These are phyloP conservation scores for Colletotrichum cereale DNA, from an alignment of 2,329 filamentous ascomycete species.

Conservation along the genomic window DNA sequence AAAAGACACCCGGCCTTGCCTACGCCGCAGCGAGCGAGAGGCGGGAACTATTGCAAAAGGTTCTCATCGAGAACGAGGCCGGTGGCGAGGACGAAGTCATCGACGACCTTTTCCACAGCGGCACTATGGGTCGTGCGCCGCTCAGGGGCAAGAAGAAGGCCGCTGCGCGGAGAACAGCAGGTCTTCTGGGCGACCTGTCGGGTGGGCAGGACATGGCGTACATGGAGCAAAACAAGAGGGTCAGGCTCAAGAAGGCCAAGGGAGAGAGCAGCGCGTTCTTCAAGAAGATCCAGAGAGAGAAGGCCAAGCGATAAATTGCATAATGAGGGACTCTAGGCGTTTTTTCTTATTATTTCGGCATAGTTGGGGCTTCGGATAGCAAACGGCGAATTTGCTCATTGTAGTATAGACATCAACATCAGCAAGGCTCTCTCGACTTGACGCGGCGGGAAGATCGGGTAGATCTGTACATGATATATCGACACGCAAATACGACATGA, in stretches of 20 bases:
- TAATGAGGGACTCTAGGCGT: constrained; percentile 16
- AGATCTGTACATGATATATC: constrained; percentile 1
- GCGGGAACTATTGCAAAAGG: constrained; percentile 87
- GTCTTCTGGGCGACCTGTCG: constrained; percentile 85
- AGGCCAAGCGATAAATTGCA: constrained; percentile 48
- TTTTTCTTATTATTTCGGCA: background rate
- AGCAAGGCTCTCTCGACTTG: background rate
- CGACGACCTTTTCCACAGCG: constrained; percentile 66
- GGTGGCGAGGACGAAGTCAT: constrained; percentile 79
- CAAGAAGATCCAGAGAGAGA: constrained; percentile 74
- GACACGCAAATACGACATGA: background rate
- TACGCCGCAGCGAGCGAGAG: constrained; percentile 85
- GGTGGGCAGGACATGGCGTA: constrained; percentile 99
- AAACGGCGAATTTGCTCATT: constrained; percentile 24
- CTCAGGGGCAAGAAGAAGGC: constrained; percentile 61
- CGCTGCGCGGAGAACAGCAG: constrained; percentile 83
- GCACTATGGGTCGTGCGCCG: constrained; percentile 56
- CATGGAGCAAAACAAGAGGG: constrained; percentile 82
- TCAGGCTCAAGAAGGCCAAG: constrained; percentile 73
- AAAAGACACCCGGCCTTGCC: constrained; percentile 82
- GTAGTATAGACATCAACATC: constrained; percentile 3
- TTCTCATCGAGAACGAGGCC: constrained; percentile 87
- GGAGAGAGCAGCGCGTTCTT: constrained; percentile 74
- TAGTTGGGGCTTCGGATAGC: constrained; percentile 3
- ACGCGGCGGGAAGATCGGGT: background rate